A percentile compares a stretch with the other conserved stretches of the same genome.
phyloP scores from a whole-genome alignment of 169 alveolate species.

The Plasmodium cynomolgi region DNA sequence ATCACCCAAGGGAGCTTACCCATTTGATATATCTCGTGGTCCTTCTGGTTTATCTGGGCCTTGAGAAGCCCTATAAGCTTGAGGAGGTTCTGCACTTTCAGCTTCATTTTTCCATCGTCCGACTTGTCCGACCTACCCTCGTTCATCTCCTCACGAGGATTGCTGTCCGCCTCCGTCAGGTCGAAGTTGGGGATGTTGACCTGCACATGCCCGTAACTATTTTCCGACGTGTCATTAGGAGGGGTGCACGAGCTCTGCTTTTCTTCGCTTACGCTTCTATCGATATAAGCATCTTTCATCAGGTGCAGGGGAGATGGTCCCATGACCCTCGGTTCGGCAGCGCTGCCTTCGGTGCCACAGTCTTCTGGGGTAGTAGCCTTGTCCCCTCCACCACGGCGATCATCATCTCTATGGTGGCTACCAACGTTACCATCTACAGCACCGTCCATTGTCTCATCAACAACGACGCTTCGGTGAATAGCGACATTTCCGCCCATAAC shows the following conservation, averaged over 20 bases:
- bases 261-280: background rate
- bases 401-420: background rate
- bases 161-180: background rate
- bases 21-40: slow-evolving; percentile 50
- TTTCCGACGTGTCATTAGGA: background rate
- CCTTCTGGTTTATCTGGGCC: slow-evolving; percentile 67
- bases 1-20: background rate
- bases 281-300: background rate
- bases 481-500: too few species aligned
- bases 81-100: slow-evolving; percentile 25
- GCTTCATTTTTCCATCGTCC: slow-evolving; percentile 26
- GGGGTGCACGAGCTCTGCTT: background rate
- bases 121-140: slow-evolving; percentile 35
- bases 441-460: background rate
- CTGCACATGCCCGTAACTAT: background rate
- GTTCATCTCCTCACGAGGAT: background rate
- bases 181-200: background rate
- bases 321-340: background rate
- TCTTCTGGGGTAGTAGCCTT: background rate
- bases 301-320: background rate
- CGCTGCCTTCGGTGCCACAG: background rate
- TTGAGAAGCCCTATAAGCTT: slow-evolving; percentile 35
- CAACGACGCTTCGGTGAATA: background rate
- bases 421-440: background rate
- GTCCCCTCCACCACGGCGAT: background rate